Conservation (phyloP, 108 stramenopile genomes). For the Fragilariopsis cylindrus region DNA sequence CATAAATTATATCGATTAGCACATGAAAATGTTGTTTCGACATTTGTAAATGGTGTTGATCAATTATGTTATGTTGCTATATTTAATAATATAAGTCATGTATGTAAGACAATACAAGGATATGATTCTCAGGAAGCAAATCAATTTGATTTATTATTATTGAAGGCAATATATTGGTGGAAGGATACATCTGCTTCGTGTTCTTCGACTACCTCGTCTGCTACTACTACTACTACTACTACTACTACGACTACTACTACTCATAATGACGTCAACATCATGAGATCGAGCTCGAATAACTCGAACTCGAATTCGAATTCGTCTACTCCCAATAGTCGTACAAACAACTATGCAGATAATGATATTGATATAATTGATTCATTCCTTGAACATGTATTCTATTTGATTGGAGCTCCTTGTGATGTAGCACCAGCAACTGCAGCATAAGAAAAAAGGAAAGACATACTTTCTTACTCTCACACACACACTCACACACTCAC, state of each 20-base stretch:
- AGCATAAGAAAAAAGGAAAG: not conserved
- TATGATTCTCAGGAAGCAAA: not conserved
- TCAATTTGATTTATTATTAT: not conserved
- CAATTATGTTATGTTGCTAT: not conserved
- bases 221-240: too few relatives aligned
- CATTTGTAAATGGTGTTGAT: not conserved
- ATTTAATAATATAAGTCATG: not conserved
- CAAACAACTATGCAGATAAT: not conserved
- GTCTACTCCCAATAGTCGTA: not conserved
- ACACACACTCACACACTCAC: too few relatives aligned
- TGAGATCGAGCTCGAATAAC: not conserved
- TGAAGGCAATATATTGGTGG: not conserved
- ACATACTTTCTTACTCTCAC: too few relatives aligned
- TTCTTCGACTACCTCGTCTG: too few relatives aligned
- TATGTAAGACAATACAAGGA: not conserved
- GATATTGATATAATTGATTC: not conserved
- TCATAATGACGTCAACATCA: not conserved
- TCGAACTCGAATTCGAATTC: not conserved
- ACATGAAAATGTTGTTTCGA: not conserved
- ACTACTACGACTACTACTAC: not conserved
- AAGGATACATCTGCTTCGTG: not conserved
- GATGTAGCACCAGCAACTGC: not conserved
- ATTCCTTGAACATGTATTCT: not conserved
- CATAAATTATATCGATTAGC: not conserved
- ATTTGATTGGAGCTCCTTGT: not conserved